Percentiles rank a stretch among this genome's conserved stretches.
These are phyloP conservation scores for Centaurea solstitialis DNA, from an alignment of 129 eudicot genomes.

Conservation along the genomic window DNA sequence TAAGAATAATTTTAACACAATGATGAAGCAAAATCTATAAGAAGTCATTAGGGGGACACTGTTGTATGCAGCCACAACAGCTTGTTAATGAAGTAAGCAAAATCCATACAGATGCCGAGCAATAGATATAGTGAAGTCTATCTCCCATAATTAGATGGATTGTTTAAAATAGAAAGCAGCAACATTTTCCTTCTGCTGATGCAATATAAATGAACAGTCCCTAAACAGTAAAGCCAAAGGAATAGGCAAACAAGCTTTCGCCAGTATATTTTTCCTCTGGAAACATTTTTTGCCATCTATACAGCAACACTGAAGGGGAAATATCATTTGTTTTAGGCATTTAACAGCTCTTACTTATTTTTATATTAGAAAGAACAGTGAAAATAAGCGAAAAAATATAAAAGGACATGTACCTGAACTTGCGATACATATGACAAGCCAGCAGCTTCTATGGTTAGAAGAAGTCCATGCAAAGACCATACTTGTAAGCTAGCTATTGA, in stretches of 20 bases:
- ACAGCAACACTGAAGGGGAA: background rate
- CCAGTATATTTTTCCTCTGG: background rate
- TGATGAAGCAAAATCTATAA: background rate
- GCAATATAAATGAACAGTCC: background rate
- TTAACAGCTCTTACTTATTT: background rate
- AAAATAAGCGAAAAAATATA: background rate
- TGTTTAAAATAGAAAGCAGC: background rate
- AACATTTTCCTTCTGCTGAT: background rate
- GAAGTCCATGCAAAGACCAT: constrained; percentile 97
- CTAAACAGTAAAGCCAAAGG: background rate
- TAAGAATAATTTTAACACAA: background rate
- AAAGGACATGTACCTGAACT: constrained; percentile 64
- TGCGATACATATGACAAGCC: constrained; percentile 93
- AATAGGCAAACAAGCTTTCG: background rate
- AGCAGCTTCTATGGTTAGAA: constrained; percentile 93
- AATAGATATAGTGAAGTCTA: background rate
- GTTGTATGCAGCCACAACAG: background rate
- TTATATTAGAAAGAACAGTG: background rate
- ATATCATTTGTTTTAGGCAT: background rate
- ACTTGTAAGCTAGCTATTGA: constrained; percentile 70
- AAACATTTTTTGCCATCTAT: background rate
- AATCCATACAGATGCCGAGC: background rate
- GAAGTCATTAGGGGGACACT: background rate
- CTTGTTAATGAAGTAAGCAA: background rate
- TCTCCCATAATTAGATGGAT: background rate